Evolutionary conservation across 163 green algal genomes (phyloP).

Genomic region (Chlamydomonas reinhardtii): DNA sequence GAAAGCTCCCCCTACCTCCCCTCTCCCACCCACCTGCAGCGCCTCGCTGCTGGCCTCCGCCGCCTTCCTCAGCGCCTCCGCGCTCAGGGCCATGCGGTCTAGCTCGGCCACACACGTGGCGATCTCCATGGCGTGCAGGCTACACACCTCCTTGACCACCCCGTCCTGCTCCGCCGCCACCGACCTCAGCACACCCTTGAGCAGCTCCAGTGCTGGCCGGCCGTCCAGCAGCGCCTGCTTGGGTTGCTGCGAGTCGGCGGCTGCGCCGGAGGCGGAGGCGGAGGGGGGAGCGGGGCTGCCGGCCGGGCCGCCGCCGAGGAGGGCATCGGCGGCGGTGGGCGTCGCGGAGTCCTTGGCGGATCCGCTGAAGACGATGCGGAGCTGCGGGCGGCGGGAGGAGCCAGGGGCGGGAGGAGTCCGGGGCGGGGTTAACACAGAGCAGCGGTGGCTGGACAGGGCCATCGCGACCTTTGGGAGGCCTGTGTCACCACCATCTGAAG

Average conservation of each 20-base stretch:
- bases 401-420: too few relatives aligned
- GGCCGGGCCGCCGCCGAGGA: too few relatives aligned
- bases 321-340: background rate
- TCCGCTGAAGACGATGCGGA: slow-evolving; percentile 20
- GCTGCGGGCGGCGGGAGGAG: background rate
- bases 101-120: slow-evolving; percentile 45
- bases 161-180: slow-evolving; percentile 49
- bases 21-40: slow-evolving; percentile 7
- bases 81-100: slow-evolving; percentile 13
- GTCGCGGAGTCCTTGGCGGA: background rate
- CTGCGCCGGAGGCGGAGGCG: background rate
- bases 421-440: too few relatives aligned
- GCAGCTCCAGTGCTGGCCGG: slow-evolving; percentile 1
- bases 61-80: background rate
- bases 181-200: slow-evolving; percentile 7
- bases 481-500: too few relatives aligned
- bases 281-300: too few relatives aligned
- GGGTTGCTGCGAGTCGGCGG: background rate
- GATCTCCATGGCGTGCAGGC: slow-evolving; percentile 43
- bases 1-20: too few relatives aligned
- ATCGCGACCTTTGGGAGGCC: too few relatives aligned
- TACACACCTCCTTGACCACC: slow-evolving; percentile 44
- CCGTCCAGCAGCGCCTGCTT: background rate
- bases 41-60: slow-evolving; percentile 1
- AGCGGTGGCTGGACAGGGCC: too few relatives aligned